These are phyloP conservation scores for Nymphaea colorata DNA, from an alignment of 164 flowering plant species.

Conservation along the genomic window DNA sequence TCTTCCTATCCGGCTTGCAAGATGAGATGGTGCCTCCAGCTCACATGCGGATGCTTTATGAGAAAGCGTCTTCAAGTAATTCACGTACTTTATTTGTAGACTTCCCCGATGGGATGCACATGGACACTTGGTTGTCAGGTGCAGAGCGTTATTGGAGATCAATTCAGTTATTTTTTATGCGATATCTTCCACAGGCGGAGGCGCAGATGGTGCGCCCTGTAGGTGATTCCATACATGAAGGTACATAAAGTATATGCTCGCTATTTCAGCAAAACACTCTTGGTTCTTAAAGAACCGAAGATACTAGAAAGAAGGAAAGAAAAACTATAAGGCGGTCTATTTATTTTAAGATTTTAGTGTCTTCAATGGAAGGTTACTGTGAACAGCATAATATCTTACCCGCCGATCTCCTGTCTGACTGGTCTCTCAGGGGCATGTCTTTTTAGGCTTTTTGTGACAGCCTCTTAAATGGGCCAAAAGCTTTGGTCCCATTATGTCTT, in stretches of 20 bases:
- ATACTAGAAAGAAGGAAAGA: no score
- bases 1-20: slow-evolving; percentile 86
- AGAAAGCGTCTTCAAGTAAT: slow-evolving; percentile 73
- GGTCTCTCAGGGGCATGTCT: not conserved
- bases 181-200: slow-evolving; percentile 36
- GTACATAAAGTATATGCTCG: not conserved
- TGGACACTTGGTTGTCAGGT: slow-evolving; percentile 97
- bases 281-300: not conserved
- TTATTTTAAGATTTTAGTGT: no score
- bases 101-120: slow-evolving; percentile 92
- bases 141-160: slow-evolving; percentile 92
- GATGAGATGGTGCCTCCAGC: slow-evolving; percentile 98
- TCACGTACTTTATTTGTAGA: slow-evolving; percentile 57
- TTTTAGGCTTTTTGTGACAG: not conserved
- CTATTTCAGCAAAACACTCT: not conserved
- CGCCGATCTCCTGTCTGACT: not conserved
- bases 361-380: no score
- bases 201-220: not conserved
- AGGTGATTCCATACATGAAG: not conserved
- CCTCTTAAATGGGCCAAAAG: not conserved
- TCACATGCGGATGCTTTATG: slow-evolving; percentile 88
- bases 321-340: not conserved
- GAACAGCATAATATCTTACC: no score
- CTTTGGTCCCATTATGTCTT: no score
- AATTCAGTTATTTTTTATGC: slow-evolving; percentile 51